These are phyloP conservation scores for Linum lewisii DNA, from an alignment of 345 rosid species.

Conservation along the genomic window DNA sequence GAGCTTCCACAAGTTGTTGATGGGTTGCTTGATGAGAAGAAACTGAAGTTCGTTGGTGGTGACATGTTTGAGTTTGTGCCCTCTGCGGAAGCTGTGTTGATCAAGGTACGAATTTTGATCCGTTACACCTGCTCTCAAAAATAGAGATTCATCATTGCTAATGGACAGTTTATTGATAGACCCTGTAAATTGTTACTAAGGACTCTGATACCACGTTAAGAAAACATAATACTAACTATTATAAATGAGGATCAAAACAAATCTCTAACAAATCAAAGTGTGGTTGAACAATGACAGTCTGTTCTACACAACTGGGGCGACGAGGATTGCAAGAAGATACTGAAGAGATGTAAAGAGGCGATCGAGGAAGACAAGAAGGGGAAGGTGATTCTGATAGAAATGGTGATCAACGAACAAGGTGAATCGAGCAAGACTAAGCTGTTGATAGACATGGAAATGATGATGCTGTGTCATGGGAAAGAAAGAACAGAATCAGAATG, in stretches of 20 bases:
- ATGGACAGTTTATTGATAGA: too few species aligned
- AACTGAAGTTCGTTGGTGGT: conserved; percentile 17
- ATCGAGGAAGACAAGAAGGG: conserved; percentile 15
- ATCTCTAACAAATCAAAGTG: too few species aligned
- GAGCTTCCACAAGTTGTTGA: conserved; percentile 17
- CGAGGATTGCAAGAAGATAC: conserved; percentile 15
- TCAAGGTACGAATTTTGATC: conserved; percentile 11
- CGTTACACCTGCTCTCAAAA: too few species aligned
- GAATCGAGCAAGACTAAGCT: conserved; percentile 12
- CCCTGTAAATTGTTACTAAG: too few species aligned
- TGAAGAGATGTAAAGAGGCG: conserved; percentile 18
- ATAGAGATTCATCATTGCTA: too few species aligned
- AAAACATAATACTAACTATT: too few species aligned
- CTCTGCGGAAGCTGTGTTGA: conserved; percentile 15
- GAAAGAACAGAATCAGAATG: conserved; percentile 16
- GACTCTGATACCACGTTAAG: too few species aligned
- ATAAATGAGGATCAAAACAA: too few species aligned
- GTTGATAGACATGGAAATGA: conserved; percentile 16
- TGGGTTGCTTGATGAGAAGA: conserved; percentile 12
- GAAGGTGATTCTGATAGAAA: neutral
- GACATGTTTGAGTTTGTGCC: conserved; percentile 22
- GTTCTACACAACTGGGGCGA: conserved; percentile 17
- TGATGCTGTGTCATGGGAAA: conserved; percentile 10
- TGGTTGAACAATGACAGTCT: too few species aligned
- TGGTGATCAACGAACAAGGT: conserved; percentile 1